These are phyloP conservation scores for Malassezia slooffiae DNA, from an alignment of 1,284 basidiomycete genomes.

Conservation along the genomic window DNA sequence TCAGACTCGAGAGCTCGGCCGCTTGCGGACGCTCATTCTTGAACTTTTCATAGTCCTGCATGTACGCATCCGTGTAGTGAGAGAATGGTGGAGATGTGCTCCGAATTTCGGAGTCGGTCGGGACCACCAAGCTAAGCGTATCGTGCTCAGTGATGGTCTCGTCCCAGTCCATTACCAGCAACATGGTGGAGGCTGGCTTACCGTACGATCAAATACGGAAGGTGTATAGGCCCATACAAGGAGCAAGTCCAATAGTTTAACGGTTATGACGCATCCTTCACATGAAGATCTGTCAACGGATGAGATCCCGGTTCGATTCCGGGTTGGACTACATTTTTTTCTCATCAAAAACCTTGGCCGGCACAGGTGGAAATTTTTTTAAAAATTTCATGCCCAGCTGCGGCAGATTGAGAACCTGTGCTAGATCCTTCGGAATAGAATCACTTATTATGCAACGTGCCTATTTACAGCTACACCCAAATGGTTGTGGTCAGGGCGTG, in stretches of 20 bases:
- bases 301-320: slow-evolving; percentile 21
- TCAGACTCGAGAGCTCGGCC: slow-evolving; percentile 12
- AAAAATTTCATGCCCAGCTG: too few relatives aligned
- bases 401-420: too few relatives aligned
- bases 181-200: slow-evolving; percentile 4
- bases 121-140: slow-evolving; percentile 34
- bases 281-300: slow-evolving; percentile 9
- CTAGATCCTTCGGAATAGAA: too few relatives aligned
- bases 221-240: neutral
- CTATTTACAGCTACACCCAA: neutral
- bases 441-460: neutral
- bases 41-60: slow-evolving; percentile 17
- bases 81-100: slow-evolving; percentile 15
- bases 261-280: slow-evolving; percentile 21
- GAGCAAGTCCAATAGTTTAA: slow-evolving; percentile 15
- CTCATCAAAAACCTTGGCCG: too few relatives aligned
- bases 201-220: too few relatives aligned
- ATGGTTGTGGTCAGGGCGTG: neutral
- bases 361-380: too few relatives aligned
- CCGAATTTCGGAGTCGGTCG: slow-evolving; percentile 5
- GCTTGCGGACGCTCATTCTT: slow-evolving; percentile 8
- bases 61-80: slow-evolving; percentile 25
- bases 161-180: slow-evolving; percentile 41
- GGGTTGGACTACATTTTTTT: slow-evolving; percentile 18
- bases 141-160: slow-evolving; percentile 39